Conservation (phyloP, 1,284 basidiomycete genomes). For the Naganishia albida region DNA sequence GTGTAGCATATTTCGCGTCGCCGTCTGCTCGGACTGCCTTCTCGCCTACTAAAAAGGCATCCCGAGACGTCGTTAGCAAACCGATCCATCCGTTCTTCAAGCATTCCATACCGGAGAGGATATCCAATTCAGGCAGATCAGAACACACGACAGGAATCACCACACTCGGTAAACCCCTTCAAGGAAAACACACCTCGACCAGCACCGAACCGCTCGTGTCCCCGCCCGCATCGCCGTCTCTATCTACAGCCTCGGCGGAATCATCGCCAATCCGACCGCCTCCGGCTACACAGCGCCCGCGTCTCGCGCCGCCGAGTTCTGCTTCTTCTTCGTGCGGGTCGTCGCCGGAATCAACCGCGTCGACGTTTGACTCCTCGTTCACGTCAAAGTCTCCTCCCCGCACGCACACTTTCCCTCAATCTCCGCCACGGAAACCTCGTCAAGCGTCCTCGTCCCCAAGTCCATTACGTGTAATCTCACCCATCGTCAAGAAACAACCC, state of each 20-base stretch:
- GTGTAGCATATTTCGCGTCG: slow-evolving; percentile 32
- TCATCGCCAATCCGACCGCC: slow-evolving; percentile 27
- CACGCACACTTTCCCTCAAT: neutral
- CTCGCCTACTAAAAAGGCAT: slow-evolving; percentile 34
- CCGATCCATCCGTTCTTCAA: slow-evolving; percentile 42
- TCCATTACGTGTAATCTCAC: slow-evolving; percentile 7
- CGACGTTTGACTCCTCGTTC: neutral
- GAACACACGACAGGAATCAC: neutral
- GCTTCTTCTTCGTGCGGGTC: slow-evolving; percentile 9
- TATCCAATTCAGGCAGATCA: slow-evolving; percentile 12
- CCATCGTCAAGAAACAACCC: neutral
- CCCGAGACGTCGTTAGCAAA: slow-evolving; percentile 20
- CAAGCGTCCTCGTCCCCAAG: neutral
- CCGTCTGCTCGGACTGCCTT: slow-evolving; percentile 37
- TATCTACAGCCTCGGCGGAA: slow-evolving; percentile 7
- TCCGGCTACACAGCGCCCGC: slow-evolving; percentile 33
- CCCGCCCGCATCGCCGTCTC: neutral
- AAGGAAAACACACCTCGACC: neutral
- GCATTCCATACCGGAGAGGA: slow-evolving; percentile 10
- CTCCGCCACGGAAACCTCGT: neutral
- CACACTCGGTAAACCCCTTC: neutral
- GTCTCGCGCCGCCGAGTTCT: slow-evolving; percentile 30
- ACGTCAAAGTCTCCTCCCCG: neutral
- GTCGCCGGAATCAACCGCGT: neutral
- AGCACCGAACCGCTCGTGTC: neutral